phyloP scores from a whole-genome alignment of 331 rosid genomes.

The Malus hybrid region DNA sequence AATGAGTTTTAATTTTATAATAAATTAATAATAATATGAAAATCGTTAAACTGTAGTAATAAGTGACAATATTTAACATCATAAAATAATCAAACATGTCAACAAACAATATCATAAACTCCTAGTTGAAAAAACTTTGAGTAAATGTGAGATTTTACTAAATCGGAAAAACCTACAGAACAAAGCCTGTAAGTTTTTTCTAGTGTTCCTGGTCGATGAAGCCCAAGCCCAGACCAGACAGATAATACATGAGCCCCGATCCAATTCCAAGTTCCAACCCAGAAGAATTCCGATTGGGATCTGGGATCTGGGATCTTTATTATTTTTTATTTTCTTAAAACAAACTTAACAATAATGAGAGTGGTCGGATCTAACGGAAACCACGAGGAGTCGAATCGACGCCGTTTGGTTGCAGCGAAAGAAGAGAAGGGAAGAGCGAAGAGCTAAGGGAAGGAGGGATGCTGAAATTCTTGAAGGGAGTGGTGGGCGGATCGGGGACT shows the following conservation, averaged over 20 bases:
- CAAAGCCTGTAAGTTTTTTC: too few species aligned
- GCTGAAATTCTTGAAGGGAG: conserved; percentile 82
- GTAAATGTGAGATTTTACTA: too few species aligned
- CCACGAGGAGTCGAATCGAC: background rate
- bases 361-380: background rate
- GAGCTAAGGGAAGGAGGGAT: conserved; percentile 7
- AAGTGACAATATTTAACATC: too few species aligned
- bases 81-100: too few species aligned
- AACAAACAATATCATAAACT: too few species aligned
- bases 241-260: background rate
- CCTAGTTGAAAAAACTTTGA: too few species aligned
- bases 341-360: background rate
- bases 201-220: background rate
- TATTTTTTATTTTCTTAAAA: background rate
- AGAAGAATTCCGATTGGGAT: background rate
- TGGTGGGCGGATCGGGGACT: conserved; percentile 84
- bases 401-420: background rate
- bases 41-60: fast-evolving
- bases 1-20: fast-evolving
- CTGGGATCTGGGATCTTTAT: background rate
- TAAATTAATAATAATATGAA: too few species aligned
- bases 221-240: background rate
- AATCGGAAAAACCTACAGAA: too few species aligned
- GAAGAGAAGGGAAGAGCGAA: background rate
- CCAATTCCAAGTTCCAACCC: background rate